Evolutionary conservation across 306 rosid species (phyloP).

Genomic region (cucumber (Cucumis sativus)): DNA sequence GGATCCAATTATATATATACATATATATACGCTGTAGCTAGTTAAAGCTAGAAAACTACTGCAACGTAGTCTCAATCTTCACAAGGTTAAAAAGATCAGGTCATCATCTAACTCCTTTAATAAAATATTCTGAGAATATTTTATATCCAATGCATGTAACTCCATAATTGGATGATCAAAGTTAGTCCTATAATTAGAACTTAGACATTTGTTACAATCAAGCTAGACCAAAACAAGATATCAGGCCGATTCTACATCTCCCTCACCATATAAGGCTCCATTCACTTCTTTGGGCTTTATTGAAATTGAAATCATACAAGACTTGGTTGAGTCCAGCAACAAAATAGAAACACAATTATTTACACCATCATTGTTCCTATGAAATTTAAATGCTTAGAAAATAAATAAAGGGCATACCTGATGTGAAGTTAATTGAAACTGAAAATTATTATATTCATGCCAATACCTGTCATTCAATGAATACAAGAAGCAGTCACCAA

Average conservation of each 20-base stretch:
- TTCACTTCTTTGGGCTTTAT: neutral
- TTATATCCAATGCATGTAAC: neutral
- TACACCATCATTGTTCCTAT: neutral
- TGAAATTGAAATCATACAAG: neutral
- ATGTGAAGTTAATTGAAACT: constrained; percentile 78
- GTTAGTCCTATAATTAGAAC: neutral
- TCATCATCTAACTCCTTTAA: neutral
- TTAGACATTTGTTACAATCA: neutral
- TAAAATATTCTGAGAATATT: neutral
- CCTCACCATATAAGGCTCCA: neutral
- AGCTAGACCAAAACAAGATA: neutral
- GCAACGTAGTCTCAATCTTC: neutral
- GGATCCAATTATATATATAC: neutral
- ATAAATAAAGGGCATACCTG: constrained; percentile 43
- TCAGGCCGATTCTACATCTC: neutral
- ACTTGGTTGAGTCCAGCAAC: constrained; percentile 1
- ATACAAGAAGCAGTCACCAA: constrained; percentile 9
- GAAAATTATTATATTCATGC: constrained; percentile 93
- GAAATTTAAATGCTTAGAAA: neutral
- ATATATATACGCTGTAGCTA: neutral
- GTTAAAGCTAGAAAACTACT: neutral
- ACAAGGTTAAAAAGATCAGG: neutral
- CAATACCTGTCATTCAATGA: constrained; percentile 62
- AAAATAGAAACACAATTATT: neutral
- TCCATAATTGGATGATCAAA: neutral